Base-by-base conservation (phyloP, 352 stramenopile genomes). In the Globisporangium orthogonon region DNA sequence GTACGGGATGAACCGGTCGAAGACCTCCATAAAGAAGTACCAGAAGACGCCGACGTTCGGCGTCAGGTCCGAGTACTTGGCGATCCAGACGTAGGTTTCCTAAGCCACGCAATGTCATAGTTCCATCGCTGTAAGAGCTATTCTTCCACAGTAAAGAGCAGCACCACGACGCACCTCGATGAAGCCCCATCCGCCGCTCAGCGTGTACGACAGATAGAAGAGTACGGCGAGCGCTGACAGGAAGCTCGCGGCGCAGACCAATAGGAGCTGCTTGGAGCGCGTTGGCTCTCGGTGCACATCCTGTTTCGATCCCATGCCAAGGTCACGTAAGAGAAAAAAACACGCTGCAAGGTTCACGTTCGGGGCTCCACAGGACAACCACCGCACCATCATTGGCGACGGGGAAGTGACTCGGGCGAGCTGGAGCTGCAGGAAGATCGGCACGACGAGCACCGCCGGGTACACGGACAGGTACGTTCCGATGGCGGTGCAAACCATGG, bases 11-110 rank as follows among this genome's bases (percentile, higher is more conserved):
- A 94, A 94, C 18, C 84, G 82, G 59, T 94, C 82, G 52, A 94
- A 94, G 1, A 94, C 71, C 60, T 94, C 84, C 63, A 88, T 94
- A 59, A 94, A 92, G 58, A 94, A 92, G 52, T 94, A 94, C 84
- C 84, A 94, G 62, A 94, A 94, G 58, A 92, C 80, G 39, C 84
- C 84, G 28, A 94, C 74, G 48, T 92, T 91, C 7, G 82, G 82
- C 1, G 84, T 92, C 78, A 94, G 64, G 56, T 92, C 84, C 45
- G 76, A 88, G 51, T 91, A 94, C 39, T 70, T 73, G 0, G 75
- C 76, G 30, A 92, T 71, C 84, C 84, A 94, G 45, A 89, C 54
- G 58, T 94, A 94, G 2, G 84, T 92, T 62, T 88, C 73, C 78
- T 89, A 49, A 13, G 40, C 9, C 31, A 59, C 39, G 46, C 6